Evolutionary conservation across 2,329 filamentous ascomycete genomes (phyloP).

Genomic region (Aureobasidium lini): DNA sequence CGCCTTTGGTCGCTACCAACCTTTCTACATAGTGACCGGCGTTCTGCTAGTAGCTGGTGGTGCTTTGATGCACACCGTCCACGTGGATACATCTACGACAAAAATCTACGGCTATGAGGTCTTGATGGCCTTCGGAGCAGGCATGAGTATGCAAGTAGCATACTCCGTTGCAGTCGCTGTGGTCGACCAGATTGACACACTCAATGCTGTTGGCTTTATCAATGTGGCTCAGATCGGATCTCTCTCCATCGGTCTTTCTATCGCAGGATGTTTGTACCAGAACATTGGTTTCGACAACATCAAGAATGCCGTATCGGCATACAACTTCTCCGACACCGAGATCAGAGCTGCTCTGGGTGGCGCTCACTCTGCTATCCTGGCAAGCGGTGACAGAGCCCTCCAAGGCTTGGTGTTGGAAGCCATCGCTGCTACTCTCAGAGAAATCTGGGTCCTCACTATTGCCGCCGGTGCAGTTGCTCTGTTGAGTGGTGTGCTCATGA

Average conservation of each 20-base stretch:
- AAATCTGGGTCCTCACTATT: neutral
- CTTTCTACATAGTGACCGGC: slow-evolving; percentile 34
- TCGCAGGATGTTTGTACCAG: neutral
- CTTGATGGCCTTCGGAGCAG: slow-evolving; percentile 19
- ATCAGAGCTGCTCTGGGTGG: neutral
- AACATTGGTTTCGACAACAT: neutral
- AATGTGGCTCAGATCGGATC: neutral
- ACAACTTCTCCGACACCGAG: neutral
- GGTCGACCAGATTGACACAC: neutral
- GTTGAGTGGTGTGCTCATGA: neutral
- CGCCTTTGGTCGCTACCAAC: slow-evolving; percentile 32
- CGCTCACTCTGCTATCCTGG: neutral
- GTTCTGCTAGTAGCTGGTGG: slow-evolving; percentile 30
- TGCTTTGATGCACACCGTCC: slow-evolving; percentile 27
- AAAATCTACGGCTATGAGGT: slow-evolving; percentile 23
- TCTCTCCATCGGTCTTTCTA: neutral
- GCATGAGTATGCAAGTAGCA: slow-evolving; percentile 18
- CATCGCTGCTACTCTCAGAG: neutral
- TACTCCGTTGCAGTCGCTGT: slow-evolving; percentile 17
- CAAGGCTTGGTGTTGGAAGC: neutral
- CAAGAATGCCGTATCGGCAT: neutral
- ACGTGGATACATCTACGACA: slow-evolving; percentile 14
- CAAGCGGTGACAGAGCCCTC: neutral
- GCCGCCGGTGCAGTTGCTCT: neutral
- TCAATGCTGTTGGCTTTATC: neutral